Evolutionary conservation across 148 eudicot species (phyloP), one percentile per base, ranked within the genome.

Genomic region (Vaccinium corymbosum): DNA sequence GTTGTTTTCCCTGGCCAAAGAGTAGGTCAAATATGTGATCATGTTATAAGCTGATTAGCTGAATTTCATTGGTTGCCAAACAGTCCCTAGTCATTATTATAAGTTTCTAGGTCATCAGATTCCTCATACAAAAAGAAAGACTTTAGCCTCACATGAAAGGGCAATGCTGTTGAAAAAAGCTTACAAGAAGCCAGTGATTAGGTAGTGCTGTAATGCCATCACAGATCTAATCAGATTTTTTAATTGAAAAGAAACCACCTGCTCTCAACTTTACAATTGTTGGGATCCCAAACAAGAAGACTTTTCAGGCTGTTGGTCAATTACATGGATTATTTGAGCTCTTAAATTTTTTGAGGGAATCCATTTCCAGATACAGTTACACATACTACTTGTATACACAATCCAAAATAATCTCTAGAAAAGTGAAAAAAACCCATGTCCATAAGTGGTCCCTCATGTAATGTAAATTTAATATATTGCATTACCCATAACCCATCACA

Each of bases 81-180:
- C 70, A 80, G 55, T 9, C 22, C 66, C 51, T 80, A 13, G 27
- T 16, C 50, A 35, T 27, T 80, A 46, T 38, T 46, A 13, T 25
- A 50, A 48, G n/a, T 27, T 48, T 16, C 7, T 81, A 32, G 53
- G 14, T 68, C 42, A 50, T 46, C 32, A 22, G 79, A 51, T 62
- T 79, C 35, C 50, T 15, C 53, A 71, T 2, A 84, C 75, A 82
- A 68, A 68, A 15, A 1, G 48, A 27, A n/a, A 25, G 75, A 86
- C 85, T 86, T 79, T 83, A 83, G 14, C 76, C 57, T 71, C 75
- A 78, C 72, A 71, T 83, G 85, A 86, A 79, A 79, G 80, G 85
- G 85, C 83, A 83, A 22, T 82, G 29, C 14, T 25, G 72, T 22
- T 42, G 20, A 29, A 22, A 73, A 22, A 71, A 75, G 29, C 27